These are phyloP conservation scores for Nadsonia fulvescens DNA, from an alignment of 805 yeast species.

Conservation along the genomic window DNA sequence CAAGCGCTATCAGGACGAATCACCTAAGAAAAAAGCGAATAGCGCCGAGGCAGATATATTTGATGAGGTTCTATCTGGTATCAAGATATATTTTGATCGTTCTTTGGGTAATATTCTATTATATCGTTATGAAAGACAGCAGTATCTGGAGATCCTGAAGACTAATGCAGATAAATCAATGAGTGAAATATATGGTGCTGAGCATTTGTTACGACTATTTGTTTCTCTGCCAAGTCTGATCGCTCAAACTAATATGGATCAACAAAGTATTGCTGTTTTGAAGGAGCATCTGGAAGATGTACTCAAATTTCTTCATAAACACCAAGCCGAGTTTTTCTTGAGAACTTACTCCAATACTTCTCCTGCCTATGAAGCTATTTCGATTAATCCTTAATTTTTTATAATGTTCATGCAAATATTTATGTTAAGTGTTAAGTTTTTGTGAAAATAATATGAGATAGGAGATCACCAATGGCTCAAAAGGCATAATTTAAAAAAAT, in stretches of 20 bases:
- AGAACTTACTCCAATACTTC: constrained; percentile 31
- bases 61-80: constrained; percentile 53
- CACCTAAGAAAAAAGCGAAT: constrained; percentile 14
- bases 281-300: constrained; percentile 37
- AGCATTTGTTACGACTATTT: constrained; percentile 63
- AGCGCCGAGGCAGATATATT: constrained; percentile 31
- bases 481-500: no score
- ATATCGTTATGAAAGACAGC: constrained; percentile 64
- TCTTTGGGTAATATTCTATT: constrained; percentile 50
- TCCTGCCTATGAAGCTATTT: constrained; percentile 26
- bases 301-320: constrained; percentile 30
- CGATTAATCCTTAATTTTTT: no score
- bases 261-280: constrained; percentile 41
- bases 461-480: no score
- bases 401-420: no score
- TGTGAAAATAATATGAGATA: no score
- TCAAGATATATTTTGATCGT: constrained; percentile 56
- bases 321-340: constrained; percentile 22
- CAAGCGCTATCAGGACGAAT: constrained; percentile 25
- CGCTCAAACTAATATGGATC: constrained; percentile 64
- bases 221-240: constrained; percentile 72
- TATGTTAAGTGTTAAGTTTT: no score
- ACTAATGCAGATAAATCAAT: constrained; percentile 20
- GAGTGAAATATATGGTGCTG: constrained; percentile 52
- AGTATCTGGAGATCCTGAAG: constrained; percentile 35